Evolutionary conservation across 176 grass and related monocot genomes (phyloP), one percentile per base, ranked within the genome.

Genomic region (Bothriochloa decipiens): DNA sequence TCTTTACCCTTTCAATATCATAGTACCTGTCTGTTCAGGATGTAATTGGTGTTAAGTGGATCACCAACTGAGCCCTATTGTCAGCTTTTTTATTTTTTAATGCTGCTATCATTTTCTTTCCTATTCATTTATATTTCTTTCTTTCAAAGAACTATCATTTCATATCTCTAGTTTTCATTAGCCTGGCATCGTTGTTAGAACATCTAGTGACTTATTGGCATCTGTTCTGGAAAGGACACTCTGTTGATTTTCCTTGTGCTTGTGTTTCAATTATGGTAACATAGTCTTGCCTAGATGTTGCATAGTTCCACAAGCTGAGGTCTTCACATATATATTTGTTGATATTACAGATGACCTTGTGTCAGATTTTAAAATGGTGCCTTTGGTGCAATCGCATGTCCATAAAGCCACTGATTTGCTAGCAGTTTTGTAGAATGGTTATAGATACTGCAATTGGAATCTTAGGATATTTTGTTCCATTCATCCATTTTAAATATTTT

Each of bases 211-310:
- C 20, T 12, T 14, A 36, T 32, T 86, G 27, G 5, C 20, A 5
- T 52, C 17, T 86, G 6, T 78, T 43, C 41, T 18, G 17, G 22
- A 60, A 72, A 72, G 29, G 76, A 37, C 49, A 70, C 11, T 45
- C 53, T 11, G 7, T 70, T 8, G 57, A 17, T 43, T 17, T 20
- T 62, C 43, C 57, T 16, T 45, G 43, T 73, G n/a, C 36, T 36
- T 79, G 16, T 76, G 62, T 32, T 47, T 33, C 18, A 6, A 13
- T 82, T 89, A 43, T 43, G 10, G 45, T 77, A 53, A 15, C 4
- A 62, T 52, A 71, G 2, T 71, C 4, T 14, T 82, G 10, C 20
- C 23, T 82, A 57, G 71, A 77, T 77, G 72, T 46, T 86, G 12
- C 15, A 32, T 65, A 22, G 5, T 65, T 3, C 5, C 65, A 45